Evolutionary conservation across 495 filamentous ascomycete genomes (phyloP), one percentile per base, ranked within the genome.

Genomic region (Penicillium simplicissimum): DNA sequence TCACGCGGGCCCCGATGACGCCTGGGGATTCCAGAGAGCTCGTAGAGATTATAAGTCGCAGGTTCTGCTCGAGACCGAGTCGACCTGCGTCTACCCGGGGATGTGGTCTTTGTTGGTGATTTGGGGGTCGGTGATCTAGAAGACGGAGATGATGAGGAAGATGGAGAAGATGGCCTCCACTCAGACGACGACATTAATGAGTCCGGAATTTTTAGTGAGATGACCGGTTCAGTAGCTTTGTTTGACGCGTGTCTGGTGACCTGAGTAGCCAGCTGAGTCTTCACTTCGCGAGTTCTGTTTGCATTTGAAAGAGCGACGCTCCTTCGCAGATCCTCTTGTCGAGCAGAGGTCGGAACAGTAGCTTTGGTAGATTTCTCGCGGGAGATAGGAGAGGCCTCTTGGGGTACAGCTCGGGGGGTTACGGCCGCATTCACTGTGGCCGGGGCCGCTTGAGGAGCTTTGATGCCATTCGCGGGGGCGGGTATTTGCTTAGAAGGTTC

Each of bases 11-110:
- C 40, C 25, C 19, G 11, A 23, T 15, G 28, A 4, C 6, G 14
- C 25, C 28, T 40, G 4, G 52, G 56, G 6, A 60, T 8, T 10
- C 60, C 57, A 15, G 51, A 48, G 13, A 67, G 43, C 5, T 36
- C 42, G 15, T 61, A 55, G 9, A 67, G 21, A 42, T 67, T 61
- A 34, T 67, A 67, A 2, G 58, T 67, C n/a, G 8, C 21, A 1
- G 65, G 65, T 34, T 49, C 49, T 0, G 52, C 60, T 42, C 58
- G 58, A 17, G 61, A 4, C 28, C 65, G 58, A 21, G 21, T 21
- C 33, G 65, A 67, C 3, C 65, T 61, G 1, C 65, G 61, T n/a
- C 21, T 35, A 38, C 8, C 19, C 21, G 23, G 14, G 8, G 4
- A 14, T n/a, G 25, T 14, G 11, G 36, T 1, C 5, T 34, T 11